Evolutionary conservation across 2,329 filamentous ascomycete species (phyloP), one percentile per base, ranked within the genome.

Genomic region (Colletotrichum incanum): DNA sequence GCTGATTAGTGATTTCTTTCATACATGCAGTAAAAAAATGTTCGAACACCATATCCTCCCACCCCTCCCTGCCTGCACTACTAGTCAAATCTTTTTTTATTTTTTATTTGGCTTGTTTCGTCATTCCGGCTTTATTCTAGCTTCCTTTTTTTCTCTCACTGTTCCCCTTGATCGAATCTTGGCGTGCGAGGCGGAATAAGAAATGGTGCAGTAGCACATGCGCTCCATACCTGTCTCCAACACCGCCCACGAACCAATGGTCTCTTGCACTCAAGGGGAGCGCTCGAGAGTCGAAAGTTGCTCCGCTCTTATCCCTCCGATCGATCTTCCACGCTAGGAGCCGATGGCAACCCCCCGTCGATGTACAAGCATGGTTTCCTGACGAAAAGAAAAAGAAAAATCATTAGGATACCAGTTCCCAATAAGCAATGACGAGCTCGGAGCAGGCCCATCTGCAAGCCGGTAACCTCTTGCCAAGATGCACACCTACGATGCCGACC

Each of bases 311-410:
- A 60, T 59, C 69, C 65, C 54, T 72, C 45, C 69, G 65, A 72
- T 69, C 69, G 69, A 72, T 72, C 69, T 54, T 59, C 45, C 23
- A 34, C 65, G 45, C 65, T 64, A 69, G 20, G 54, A 49, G 37
- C 47, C 43, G 52, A 64, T 72, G 65, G 47, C 65, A 72, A 64
- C 45, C 23, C 65, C 47, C 64, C 31, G 58, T 50, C 37, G 18
- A 69, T 45, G 64, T 67, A 45, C 49, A 18, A 14, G n/a, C 37
- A 56, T 37, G 50, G 5, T 18, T 26, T 58, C 37, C 28, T 70
- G 37, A 60, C 26, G 34, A 47, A 43, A 14, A 18, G 8, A 67
- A 62, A 47, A 59, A 54, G 5, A 26, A 12, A 5, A 41, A 1
- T 6, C 5, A 9, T 23, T 2, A 2, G 31, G 5, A 50, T 14